Base-by-base conservation (phyloP, 768 basidiomycete species). In the Tephrocybe sp. region DNA sequence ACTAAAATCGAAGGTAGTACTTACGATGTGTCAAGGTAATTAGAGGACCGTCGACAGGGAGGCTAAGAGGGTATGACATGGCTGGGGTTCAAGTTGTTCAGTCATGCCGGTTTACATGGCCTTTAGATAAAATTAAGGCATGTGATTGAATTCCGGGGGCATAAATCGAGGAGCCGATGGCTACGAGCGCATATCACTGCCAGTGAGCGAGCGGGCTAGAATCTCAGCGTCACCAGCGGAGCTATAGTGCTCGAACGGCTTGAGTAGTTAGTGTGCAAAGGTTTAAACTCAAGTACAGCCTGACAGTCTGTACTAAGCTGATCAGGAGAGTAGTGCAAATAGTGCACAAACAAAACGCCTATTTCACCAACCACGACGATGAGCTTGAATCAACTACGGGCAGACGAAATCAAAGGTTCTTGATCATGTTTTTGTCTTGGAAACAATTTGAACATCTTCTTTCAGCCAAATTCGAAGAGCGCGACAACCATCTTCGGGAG, bases 401-500 rank as follows among this genome's bases (percentile, higher is more conserved):
- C 68, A 56, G 75, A 71, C 41, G 77, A 78, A 63, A 73, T 82
- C 59, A 76, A 77, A 69, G 77, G 81, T 81, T 31, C 35, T 63
- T 52, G n/a, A n/a, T 40, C 17, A 41, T 26, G 2, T 8, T 43
- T 38, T 14, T n/a, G 11, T 31, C 10, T 9, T 20, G 17, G 30
- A 19, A 11, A 17, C 5, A 19, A 17, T 33, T 43, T 22, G 55
- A 17, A 10, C 41, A 4, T 39, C 41, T 43, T 23, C 26, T 43
- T 34, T 10, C 48, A 91, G 89, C 77, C 14, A 82, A 79, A 65
- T 68, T 88, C 45, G 70, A 80, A 60, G 79, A 78, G 59, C 86
- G 89, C 35, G 92, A 96, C 54, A 71, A 81, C 40, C 74, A 80
- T 68, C 75, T 98, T 63, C 84, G 89, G 45, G 94, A 98, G 72